phyloP scores from a whole-genome alignment of 352 stramenopile genomes.

The Bremia lactucae region DNA sequence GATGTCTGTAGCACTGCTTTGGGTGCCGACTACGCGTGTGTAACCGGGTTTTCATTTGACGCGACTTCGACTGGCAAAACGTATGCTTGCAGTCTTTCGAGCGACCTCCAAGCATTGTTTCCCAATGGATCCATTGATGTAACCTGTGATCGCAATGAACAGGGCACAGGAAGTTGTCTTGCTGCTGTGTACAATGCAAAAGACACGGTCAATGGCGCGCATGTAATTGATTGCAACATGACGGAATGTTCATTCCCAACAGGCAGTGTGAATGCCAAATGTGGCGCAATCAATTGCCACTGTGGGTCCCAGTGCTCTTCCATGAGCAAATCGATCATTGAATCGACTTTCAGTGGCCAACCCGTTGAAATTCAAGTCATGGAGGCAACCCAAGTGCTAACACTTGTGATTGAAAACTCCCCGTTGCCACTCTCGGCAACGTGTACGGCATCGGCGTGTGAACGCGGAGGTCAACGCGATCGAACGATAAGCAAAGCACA shows the following conservation, averaged over 20 bases:
- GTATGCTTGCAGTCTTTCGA: constrained; percentile 49
- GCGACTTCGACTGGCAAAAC: constrained; percentile 41
- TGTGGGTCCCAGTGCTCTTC: constrained; percentile 47
- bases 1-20: constrained; percentile 30
- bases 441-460: constrained; percentile 55
- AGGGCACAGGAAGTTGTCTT: constrained; percentile 31
- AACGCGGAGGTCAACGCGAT: no score
- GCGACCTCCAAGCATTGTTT: constrained; percentile 50
- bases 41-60: constrained; percentile 26
- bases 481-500: no score
- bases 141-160: constrained; percentile 35
- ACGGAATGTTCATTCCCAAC: constrained; percentile 36
- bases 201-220: constrained; percentile 29
- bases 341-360: constrained; percentile 55
- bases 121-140: constrained; percentile 54
- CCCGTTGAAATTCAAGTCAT: constrained; percentile 38
- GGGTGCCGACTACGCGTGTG: constrained; percentile 28
- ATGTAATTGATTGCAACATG: constrained; percentile 68
- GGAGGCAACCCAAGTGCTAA: constrained; percentile 28
- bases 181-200: constrained; percentile 59
- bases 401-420: constrained; percentile 59
- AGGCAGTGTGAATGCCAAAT: constrained; percentile 32
- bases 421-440: constrained; percentile 55
- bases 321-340: constrained; percentile 57
- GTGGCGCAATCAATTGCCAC: constrained; percentile 44